These are phyloP conservation scores for Alternaria tenuissima DNA, from an alignment of 2,329 filamentous ascomycete genomes.

Conservation along the genomic window DNA sequence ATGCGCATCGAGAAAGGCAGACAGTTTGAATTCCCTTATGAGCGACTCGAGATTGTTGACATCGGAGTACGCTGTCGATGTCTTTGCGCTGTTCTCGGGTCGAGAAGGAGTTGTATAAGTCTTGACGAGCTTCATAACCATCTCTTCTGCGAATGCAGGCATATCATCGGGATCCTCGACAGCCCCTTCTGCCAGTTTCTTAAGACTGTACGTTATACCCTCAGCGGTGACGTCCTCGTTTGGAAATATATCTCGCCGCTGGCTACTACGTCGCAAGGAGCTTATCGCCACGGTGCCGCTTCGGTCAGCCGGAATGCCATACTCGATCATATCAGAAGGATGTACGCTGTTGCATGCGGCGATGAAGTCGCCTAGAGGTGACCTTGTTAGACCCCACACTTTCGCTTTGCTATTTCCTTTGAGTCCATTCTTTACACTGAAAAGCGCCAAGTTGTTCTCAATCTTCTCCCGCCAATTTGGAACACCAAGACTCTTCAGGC, in stretches of 20 bases:
- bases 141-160: conserved; percentile 31
- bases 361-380: conserved; percentile 57
- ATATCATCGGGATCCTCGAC: conserved; percentile 37
- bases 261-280: conserved; percentile 27
- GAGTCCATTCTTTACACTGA: conserved; percentile 60
- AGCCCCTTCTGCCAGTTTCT: conserved; percentile 44
- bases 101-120: conserved; percentile 16
- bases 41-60: conserved; percentile 16
- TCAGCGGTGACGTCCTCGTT: conserved; percentile 39
- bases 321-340: conserved; percentile 66
- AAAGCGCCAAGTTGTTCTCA: conserved; percentile 50
- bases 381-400: conserved; percentile 62
- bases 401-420: conserved; percentile 59
- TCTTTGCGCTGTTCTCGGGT: not conserved
- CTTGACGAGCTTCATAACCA: conserved; percentile 31
- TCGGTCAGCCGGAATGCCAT: conserved; percentile 59
- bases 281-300: conserved; percentile 49
- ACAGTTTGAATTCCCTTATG: conserved; percentile 29
- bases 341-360: conserved; percentile 62
- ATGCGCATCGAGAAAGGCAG: conserved; percentile 34
- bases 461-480: conserved; percentile 55
- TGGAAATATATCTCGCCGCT: conserved; percentile 30
- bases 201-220: conserved; percentile 43
- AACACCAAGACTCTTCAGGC: conserved; percentile 13
- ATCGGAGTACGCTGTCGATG: not conserved